phyloP scores from a whole-genome alignment of 345 rosid genomes.

The Anastatica hierochuntica region DNA sequence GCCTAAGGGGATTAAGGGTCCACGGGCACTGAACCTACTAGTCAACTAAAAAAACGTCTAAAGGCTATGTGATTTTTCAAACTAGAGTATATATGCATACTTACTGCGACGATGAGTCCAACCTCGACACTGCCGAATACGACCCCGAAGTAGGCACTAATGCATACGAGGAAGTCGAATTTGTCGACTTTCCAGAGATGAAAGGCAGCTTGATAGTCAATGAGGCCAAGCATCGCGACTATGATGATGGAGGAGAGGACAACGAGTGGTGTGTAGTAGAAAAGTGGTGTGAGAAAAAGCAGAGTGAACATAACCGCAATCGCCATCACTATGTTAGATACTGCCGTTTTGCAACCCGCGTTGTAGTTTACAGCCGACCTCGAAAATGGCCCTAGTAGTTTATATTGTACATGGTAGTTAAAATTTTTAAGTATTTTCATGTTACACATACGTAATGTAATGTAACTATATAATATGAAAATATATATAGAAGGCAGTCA shows the following conservation, averaged over 20 bases:
- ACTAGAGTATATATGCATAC: slow-evolving; percentile 5
- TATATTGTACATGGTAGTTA: too few relatives aligned
- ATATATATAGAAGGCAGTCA: too few relatives aligned
- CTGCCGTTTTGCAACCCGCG: slow-evolving; percentile 82
- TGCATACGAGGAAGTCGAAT: slow-evolving; percentile 73
- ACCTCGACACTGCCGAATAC: slow-evolving; percentile 76
- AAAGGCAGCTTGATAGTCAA: slow-evolving; percentile 72
- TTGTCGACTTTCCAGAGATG: slow-evolving; percentile 85
- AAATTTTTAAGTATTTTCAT: too few relatives aligned
- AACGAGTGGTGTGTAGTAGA: slow-evolving; percentile 86
- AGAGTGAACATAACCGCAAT: slow-evolving; percentile 73
- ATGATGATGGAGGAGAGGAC: slow-evolving; percentile 80
- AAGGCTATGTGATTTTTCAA: too few relatives aligned
- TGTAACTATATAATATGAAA: too few relatives aligned
- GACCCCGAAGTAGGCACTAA: slow-evolving; percentile 72
- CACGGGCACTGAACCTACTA: too few relatives aligned
- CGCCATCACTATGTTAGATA: slow-evolving; percentile 92
- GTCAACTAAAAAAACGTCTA: too few relatives aligned
- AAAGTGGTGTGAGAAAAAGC: slow-evolving; percentile 73
- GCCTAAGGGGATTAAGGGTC: too few relatives aligned
- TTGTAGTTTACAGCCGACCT: slow-evolving; percentile 89
- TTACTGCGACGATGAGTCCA: slow-evolving; percentile 66
- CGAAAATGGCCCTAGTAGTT: slow-evolving; percentile 74
- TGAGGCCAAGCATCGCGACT: slow-evolving; percentile 84
- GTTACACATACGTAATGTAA: too few relatives aligned